Percentiles rank a stretch among this genome's conserved stretches.
phyloP scores from a whole-genome alignment of 1,284 basidiomycete genomes.

The Ceratobasidium papillatum region DNA sequence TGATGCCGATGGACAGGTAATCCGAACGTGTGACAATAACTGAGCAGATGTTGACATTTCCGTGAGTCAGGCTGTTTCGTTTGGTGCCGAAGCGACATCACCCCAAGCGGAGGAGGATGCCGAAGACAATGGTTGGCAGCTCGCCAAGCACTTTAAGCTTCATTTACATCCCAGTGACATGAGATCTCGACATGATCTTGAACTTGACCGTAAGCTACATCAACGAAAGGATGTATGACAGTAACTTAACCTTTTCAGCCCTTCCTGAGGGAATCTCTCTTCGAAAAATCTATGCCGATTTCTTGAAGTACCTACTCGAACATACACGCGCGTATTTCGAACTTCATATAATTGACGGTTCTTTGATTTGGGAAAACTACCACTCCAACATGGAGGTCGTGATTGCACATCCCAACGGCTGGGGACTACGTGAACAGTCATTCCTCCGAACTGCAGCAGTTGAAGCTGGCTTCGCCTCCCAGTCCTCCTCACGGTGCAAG shows the following conservation, averaged over 20 bases:
- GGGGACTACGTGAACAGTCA: constrained; percentile 30
- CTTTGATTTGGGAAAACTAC: constrained; percentile 3
- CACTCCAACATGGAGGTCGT: constrained; percentile 7
- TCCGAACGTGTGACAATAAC: neutral
- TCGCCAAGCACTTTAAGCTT: constrained; percentile 40
- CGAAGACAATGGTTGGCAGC: constrained; percentile 24
- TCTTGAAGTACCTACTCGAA: constrained; percentile 28
- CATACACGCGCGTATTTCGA: constrained; percentile 33
- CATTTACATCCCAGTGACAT: constrained; percentile 39
- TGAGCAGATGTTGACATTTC: neutral
- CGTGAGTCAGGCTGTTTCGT: constrained; percentile 20
- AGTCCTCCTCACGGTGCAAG: neutral
- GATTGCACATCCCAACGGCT: constrained; percentile 41
- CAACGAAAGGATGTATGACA: neutral
- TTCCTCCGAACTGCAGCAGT: constrained; percentile 38
- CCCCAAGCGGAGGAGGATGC: constrained; percentile 7
- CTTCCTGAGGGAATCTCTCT: constrained; percentile 38
- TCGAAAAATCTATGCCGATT: constrained; percentile 20
- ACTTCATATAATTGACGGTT: constrained; percentile 21
- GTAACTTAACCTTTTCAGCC: neutral
- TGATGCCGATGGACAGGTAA: constrained; percentile 27
- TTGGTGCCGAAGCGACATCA: constrained; percentile 35
- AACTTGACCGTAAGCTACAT: constrained; percentile 7
- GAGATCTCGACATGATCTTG: neutral
- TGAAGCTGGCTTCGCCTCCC: constrained; percentile 13